A percentile compares a stretch with the other conserved stretches of the same genome.
Conservation (phyloP, 192 early-diverging fungal genomes). For the Coemansia sp. region DNA sequence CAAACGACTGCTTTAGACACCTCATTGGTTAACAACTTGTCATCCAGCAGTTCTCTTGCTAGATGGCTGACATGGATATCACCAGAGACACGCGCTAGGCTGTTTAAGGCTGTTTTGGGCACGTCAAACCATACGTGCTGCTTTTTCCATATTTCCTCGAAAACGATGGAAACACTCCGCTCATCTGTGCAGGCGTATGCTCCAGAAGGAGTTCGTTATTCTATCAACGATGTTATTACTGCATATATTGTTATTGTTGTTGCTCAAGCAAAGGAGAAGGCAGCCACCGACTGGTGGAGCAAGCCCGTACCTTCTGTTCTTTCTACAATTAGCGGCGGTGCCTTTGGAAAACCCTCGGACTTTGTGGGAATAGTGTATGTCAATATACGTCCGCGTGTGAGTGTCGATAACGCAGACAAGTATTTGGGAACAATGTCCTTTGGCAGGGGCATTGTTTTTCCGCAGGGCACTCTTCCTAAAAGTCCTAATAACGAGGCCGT, state of each 20-base stretch:
- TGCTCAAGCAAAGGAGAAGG: neutral
- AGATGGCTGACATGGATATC: constrained; percentile 18
- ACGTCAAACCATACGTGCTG: neutral
- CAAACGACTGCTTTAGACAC: neutral
- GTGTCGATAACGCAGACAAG: neutral
- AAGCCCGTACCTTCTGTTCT: neutral
- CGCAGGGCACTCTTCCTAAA: neutral
- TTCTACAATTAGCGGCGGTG: neutral
- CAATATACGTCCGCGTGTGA: neutral
- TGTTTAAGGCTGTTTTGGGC: neutral
- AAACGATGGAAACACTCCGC: constrained; percentile 5
- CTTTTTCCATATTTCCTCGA: constrained; percentile 6
- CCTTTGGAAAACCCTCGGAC: neutral
- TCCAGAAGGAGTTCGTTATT: neutral
- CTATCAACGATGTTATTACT: constrained; percentile 30
- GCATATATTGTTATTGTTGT: constrained; percentile 19
- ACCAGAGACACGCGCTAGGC: constrained; percentile 9
- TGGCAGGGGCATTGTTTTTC: neutral
- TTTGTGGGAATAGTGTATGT: neutral
- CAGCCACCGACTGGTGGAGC: neutral
- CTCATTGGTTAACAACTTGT: neutral
- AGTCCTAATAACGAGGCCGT: neutral
- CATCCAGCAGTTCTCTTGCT: neutral
- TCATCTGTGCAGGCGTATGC: neutral
- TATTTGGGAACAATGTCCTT: neutral